Base-by-base conservation (phyloP, 2,329 filamentous ascomycete genomes). In the Gaeumannomyces tritici region DNA sequence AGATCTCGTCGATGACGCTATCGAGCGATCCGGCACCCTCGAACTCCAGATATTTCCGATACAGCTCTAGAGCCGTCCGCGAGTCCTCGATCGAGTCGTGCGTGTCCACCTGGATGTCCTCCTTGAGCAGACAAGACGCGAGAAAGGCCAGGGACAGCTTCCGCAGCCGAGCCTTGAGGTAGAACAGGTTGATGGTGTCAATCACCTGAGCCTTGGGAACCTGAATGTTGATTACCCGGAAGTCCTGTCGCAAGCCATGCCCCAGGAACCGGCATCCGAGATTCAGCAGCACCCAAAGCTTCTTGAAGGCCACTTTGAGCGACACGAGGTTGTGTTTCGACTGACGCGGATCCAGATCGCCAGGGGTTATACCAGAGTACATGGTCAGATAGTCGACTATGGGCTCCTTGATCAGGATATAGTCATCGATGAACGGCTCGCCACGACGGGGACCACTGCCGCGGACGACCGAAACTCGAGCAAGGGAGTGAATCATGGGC, bases 61-160 rank as follows among this genome's bases (percentile, higher is more conserved):
- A 99, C 11, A 99, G 80, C 72, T 91, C 90, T 55, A 98, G 80
- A 0, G 96, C 95, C 55, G 93, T 97, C 29, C 89, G 84, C 0
- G 95, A 93, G 73, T 99, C 95, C 74, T 98, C 95, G 67, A 99
- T 96, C 13, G 89, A 93, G 75, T 99, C 95, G 75, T 99, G 96
- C 8, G 88, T 91, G 67, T 91, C 89, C 70, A 91, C 83, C 75
- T 99, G 96, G 65, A 99, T 97, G 70, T 93, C 91, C 74, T 98
- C 91, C 69, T 92, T 92, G 55, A 99, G 85, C 11, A 99, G 82
- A 61, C 88, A 87, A 89, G 92, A 96, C 0, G 95, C 93, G 24
- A 99, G 77, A 73, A 97, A 98, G 31, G 93, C 90, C 26, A 99
- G 81, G 9, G 89, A 95, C 2, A 99, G 83, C 71, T 93, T 95